phyloP scores from a whole-genome alignment of 768 basidiomycete species.

The Trametes punicea region DNA sequence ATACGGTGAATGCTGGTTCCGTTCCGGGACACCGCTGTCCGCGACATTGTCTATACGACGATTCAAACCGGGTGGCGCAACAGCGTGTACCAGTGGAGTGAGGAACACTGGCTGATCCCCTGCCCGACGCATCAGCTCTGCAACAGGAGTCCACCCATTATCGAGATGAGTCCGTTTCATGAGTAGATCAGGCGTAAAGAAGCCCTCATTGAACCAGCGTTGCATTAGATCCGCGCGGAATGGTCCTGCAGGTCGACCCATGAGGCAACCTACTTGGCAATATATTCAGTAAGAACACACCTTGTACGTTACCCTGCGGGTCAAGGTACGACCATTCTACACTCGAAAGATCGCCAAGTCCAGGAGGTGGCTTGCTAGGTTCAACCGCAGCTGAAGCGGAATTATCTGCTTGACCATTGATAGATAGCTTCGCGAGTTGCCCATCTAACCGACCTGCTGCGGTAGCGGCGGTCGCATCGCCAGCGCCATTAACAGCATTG shows the following conservation, averaged over 20 bases:
- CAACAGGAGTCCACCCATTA: conserved; percentile 62
- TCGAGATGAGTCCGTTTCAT: conserved; percentile 81
- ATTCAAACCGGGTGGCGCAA: conserved; percentile 52
- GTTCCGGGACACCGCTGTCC: conserved; percentile 40
- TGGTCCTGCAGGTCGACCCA: conserved; percentile 53
- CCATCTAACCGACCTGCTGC: background rate
- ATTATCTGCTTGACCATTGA: background rate
- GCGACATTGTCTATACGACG: conserved; percentile 49
- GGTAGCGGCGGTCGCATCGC: background rate
- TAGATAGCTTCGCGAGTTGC: background rate
- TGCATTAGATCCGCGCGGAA: conserved; percentile 91
- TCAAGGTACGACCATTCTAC: conserved; percentile 93
- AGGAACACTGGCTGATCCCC: conserved; percentile 63
- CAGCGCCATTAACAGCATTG: background rate
- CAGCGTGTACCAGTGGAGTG: conserved; percentile 39
- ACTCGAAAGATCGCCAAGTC: conserved; percentile 49
- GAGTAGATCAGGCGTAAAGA: conserved; percentile 78
- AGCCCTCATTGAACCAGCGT: conserved; percentile 90
- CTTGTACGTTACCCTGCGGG: conserved; percentile 89
- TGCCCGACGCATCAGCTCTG: conserved; percentile 52
- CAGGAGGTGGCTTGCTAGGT: conserved; percentile 35
- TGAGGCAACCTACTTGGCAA: background rate
- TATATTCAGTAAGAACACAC: conserved; percentile 37
- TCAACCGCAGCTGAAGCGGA: conserved; percentile 26
- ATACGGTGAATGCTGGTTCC: conserved; percentile 47